Conservation (phyloP, 768 basidiomycete species). For the Termitomyces sp. region DNA sequence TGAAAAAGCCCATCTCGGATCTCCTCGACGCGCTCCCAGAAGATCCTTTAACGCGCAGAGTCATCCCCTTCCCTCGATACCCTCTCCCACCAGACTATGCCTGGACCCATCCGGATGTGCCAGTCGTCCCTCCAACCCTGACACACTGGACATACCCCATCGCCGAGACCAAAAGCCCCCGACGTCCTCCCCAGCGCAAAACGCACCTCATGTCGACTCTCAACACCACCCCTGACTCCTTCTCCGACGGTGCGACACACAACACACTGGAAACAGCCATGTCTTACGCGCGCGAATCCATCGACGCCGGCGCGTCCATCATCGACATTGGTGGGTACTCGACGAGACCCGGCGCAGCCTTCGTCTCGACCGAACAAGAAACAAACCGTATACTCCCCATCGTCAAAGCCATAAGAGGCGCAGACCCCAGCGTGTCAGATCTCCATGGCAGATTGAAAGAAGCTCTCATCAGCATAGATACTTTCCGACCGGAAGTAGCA, state of each 20-base stretch:
- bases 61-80: constrained; percentile 67
- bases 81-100: constrained; percentile 24
- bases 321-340: constrained; percentile 94
- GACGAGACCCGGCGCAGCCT: constrained; percentile 75
- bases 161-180: constrained; percentile 9
- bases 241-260: constrained; percentile 78
- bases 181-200: constrained; percentile 19
- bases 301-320: constrained; percentile 60
- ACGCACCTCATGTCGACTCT: constrained; percentile 88
- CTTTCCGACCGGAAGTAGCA: constrained; percentile 82
- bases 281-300: constrained; percentile 41
- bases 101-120: constrained; percentile 20
- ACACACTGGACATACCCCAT: constrained; percentile 44
- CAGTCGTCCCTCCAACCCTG: constrained; percentile 38
- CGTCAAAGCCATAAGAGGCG: constrained; percentile 41
- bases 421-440: background rate
- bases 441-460: constrained; percentile 11
- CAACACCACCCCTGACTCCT: constrained; percentile 93
- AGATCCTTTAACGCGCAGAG: constrained; percentile 54
- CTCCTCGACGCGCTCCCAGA: constrained; percentile 39
- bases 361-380: constrained; percentile 68
- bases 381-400: constrained; percentile 65
- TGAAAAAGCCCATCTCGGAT: constrained; percentile 37
- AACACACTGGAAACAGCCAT: constrained; percentile 49
- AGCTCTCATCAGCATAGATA: constrained; percentile 77